These are phyloP conservation scores for Ramaria rubella DNA, from an alignment of 768 basidiomycete genomes.

Conservation along the genomic window DNA sequence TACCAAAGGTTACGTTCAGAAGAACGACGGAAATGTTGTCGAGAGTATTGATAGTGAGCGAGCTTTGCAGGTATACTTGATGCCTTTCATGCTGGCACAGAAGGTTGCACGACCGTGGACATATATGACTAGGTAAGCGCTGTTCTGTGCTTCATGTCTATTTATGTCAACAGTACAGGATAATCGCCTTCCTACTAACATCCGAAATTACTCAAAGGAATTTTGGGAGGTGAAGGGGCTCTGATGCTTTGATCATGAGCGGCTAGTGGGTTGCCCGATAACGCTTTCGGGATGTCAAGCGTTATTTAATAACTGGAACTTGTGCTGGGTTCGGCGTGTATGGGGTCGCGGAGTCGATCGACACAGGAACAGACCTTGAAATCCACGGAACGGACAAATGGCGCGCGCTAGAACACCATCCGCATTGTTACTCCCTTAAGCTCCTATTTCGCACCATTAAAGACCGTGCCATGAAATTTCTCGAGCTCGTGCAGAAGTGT, in stretches of 20 bases:
- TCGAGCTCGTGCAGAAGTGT: constrained; percentile 63
- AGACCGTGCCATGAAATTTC: constrained; percentile 41
- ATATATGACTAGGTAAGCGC: constrained; percentile 63
- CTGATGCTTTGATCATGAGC: constrained; percentile 53
- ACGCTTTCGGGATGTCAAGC: neutral
- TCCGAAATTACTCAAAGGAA: constrained; percentile 40
- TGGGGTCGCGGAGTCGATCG: constrained; percentile 39
- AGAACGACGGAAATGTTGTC: constrained; percentile 64
- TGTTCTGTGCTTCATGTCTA: neutral
- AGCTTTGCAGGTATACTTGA: constrained; percentile 49
- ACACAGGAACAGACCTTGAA: constrained; percentile 59
- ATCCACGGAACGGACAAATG: constrained; percentile 46
- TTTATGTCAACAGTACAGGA: constrained; percentile 9
- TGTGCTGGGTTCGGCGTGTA: constrained; percentile 38
- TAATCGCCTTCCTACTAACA: constrained; percentile 51
- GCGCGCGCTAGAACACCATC: constrained; percentile 30
- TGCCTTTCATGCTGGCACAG: constrained; percentile 58
- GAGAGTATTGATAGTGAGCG: constrained; percentile 44
- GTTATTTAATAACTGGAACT: neutral
- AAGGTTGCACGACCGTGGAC: constrained; percentile 54
- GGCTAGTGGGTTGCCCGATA: constrained; percentile 41
- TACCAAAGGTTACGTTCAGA: too few relatives aligned
- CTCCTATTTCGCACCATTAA: constrained; percentile 40
- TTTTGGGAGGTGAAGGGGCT: constrained; percentile 60
- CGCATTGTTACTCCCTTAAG: constrained; percentile 45